These are phyloP conservation scores for Phaeosphaeriaceae sp. DNA, from an alignment of 2,329 filamentous ascomycete genomes.

Conservation along the genomic window DNA sequence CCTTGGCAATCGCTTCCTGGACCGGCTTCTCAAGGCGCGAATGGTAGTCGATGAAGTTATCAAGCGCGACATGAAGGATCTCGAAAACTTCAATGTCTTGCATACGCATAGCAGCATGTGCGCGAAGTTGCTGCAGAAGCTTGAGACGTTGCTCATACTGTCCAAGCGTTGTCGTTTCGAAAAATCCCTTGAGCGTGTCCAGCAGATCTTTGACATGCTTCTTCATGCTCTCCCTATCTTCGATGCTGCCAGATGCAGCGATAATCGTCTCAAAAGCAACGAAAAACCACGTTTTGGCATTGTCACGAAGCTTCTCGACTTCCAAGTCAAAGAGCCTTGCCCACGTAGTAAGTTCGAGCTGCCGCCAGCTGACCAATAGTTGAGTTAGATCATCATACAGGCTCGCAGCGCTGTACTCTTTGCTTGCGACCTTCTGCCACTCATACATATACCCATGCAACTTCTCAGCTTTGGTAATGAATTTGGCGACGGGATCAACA, in stretches of 20 bases:
- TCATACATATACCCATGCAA: conserved; percentile 86
- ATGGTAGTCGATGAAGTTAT: conserved; percentile 81
- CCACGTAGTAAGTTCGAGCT: conserved; percentile 92
- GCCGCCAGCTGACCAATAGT: conserved; percentile 85
- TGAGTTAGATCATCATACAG: conserved; percentile 81
- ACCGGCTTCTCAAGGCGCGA: conserved; percentile 72
- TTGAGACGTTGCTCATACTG: conserved; percentile 78
- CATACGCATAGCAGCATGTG: conserved; percentile 69
- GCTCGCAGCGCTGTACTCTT: conserved; percentile 71
- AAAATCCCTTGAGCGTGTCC: conserved; percentile 79
- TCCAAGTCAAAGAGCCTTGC: conserved; percentile 87
- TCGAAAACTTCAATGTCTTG: conserved; percentile 60
- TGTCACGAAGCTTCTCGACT: conserved; percentile 73
- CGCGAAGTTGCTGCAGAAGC: conserved; percentile 68
- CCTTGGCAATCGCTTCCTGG: conserved; percentile 68
- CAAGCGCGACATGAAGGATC: conserved; percentile 68
- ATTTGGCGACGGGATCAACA: conserved; percentile 82
- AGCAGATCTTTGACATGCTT: conserved; percentile 73
- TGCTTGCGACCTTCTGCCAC: conserved; percentile 93
- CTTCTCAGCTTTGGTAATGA: conserved; percentile 86
- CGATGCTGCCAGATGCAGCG: conserved; percentile 73
- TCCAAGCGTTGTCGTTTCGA: conserved; percentile 78
- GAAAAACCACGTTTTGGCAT: conserved; percentile 94
- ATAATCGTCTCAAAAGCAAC: conserved; percentile 91
- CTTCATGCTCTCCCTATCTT: conserved; percentile 63